Evolutionary conservation across 768 basidiomycete genomes (phyloP), one percentile per base, ranked within the genome.

Genomic region (Leccinum rimulosum): DNA sequence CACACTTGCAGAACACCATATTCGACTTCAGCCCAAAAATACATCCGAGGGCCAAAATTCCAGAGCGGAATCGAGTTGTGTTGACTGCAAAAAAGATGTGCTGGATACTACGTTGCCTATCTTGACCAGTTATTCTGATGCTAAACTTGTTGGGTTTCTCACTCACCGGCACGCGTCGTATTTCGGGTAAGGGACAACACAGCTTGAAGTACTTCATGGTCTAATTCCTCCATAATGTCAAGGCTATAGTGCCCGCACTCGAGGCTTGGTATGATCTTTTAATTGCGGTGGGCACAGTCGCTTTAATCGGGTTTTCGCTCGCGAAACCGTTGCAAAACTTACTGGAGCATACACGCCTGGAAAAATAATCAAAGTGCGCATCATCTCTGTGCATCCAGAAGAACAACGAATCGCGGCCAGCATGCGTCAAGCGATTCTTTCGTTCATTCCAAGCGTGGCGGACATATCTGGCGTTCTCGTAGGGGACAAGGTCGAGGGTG

Each of bases 1-100:
- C 30, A 86, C 89, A 8, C 75, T 92, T 22, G 78, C 84, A 14
- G 83, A 85, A 11, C 93, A 97, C 66, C 77, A 95, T 49, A 57
- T 95, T 27, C 71, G 73, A 17, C 77, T 95, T 14, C 73, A 73
- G 14, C 68, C 75, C 52, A 82, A 80, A 68, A 65, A 60, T 45
- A 63, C 76, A 25, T 55, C 65, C 10, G 66, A 59, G 10, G 70
- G 61, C 54, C 66, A 66, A 58, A 55, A 62, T 53, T 62, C 77
- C 86, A 0, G 87, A 88, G 50, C 82, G 88, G 57, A 90, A 89
- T 68, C 83, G 95, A 15, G 82, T 99, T 55, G 83, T 84, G 8
- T 75, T 98, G 52, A 98, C 97, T 0, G 86, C 95, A 19, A 98
- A 98, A 77, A 95, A 92, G 77, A 86, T 89, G 1, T 99, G 14